Evolutionary conservation across 306 rosid genomes (phyloP).

Genomic region (Inga laurina): DNA sequence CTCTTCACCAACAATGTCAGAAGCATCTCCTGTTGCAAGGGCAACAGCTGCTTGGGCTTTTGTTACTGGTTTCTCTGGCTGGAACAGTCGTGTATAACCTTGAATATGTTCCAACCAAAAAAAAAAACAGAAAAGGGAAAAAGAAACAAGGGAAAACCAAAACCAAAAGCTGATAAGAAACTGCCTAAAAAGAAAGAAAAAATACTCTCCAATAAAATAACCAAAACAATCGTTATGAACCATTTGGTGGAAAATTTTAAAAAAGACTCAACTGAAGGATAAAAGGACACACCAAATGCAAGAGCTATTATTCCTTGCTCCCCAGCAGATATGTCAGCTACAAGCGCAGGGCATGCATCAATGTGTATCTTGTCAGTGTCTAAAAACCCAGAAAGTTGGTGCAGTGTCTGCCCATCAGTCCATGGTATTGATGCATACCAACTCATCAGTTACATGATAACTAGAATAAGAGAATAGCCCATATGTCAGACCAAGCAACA

Average conservation of each 20-base stretch:
- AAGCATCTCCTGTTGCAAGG: slow-evolving; percentile 94
- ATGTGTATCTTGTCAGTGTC: slow-evolving; percentile 90
- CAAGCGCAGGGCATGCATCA: slow-evolving; percentile 96
- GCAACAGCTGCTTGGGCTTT: slow-evolving; percentile 98
- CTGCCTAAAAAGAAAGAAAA: not conserved
- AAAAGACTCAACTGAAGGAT: slow-evolving; percentile 6
- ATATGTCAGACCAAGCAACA: slow-evolving; percentile 36
- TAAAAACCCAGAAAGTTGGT: slow-evolving; percentile 83
- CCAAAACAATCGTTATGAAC: not conserved
- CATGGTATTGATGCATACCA: slow-evolving; percentile 34
- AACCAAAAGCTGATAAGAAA: slow-evolving; percentile 22
- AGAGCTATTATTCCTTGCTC: slow-evolving; percentile 96
- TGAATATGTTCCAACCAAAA: slow-evolving; percentile 26
- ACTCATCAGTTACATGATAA: slow-evolving; percentile 32
- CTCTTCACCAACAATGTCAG: slow-evolving; percentile 88
- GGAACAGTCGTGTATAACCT: slow-evolving; percentile 94
- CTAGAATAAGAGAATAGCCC: slow-evolving; percentile 30
- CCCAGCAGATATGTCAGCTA: slow-evolving; percentile 84
- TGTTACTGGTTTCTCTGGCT: slow-evolving; percentile 92
- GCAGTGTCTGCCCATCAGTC: slow-evolving; percentile 62
- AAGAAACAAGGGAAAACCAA: not conserved
- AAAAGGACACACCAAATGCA: slow-evolving; percentile 75
- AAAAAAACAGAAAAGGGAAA: not conserved
- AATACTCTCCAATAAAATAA: not conserved
- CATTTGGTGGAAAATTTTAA: not conserved